These are phyloP conservation scores for Penicillium samsonianum DNA, from an alignment of 495 filamentous ascomycete genomes.

Conservation along the genomic window DNA sequence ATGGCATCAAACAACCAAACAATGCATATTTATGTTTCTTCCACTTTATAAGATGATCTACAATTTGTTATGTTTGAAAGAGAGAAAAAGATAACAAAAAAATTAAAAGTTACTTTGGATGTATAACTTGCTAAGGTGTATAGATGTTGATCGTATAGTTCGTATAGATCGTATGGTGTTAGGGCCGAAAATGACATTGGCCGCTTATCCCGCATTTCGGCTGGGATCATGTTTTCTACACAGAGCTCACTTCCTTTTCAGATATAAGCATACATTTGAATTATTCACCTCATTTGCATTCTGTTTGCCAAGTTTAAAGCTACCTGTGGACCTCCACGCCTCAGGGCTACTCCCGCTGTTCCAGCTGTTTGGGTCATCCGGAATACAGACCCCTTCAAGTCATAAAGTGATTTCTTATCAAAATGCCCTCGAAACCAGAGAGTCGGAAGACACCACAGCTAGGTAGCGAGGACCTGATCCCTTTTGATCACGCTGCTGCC, in stretches of 20 bases:
- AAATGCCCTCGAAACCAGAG: slow-evolving; percentile 42
- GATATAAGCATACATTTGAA: neutral
- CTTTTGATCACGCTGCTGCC: slow-evolving; percentile 81
- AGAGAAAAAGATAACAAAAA: too few species aligned
- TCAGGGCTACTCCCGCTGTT: neutral
- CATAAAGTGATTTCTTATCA: slow-evolving; percentile 16
- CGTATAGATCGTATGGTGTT: neutral
- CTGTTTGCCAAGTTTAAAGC: neutral
- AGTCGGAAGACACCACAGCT: slow-evolving; percentile 40
- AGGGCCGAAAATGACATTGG: neutral
- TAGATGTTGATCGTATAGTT: neutral
- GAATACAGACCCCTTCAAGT: neutral
- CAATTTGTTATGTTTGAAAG: neutral
- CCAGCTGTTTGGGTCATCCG: neutral
- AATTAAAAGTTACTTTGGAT: too few species aligned
- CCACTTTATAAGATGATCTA: neutral
- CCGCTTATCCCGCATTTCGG: neutral
- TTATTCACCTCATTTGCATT: neutral
- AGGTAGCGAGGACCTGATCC: slow-evolving; percentile 58
- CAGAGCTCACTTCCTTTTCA: neutral
- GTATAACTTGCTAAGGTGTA: neutral
- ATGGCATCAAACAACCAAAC: neutral
- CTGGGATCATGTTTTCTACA: neutral
- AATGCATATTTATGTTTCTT: neutral
- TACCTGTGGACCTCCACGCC: neutral